Base-by-base conservation (phyloP, 1,284 basidiomycete species). In the Prillingera fragicola region DNA sequence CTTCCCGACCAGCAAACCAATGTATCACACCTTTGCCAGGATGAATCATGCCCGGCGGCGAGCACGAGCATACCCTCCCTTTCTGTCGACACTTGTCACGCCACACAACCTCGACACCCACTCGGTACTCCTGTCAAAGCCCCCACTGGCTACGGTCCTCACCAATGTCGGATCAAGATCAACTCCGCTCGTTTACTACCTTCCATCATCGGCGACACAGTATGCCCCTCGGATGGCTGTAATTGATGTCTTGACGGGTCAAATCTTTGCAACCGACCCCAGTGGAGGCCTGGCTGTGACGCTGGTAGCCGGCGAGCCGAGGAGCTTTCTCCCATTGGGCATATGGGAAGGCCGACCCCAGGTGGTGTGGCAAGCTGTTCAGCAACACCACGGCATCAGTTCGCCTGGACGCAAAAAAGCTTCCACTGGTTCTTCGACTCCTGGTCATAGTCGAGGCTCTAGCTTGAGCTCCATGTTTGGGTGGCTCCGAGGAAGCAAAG, bases 31-130 rank as follows among this genome's bases (percentile, higher is more conserved):
- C 55, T 74, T 82, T 44, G 74, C 67, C 36, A 66, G 74, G 3
- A 71, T 86, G 31, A 87, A 84, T 57, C 72, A 69, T 8, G 81
- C 78, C 5, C 75, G 85, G 28, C 80, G 80, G 53, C 71, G 72
- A 2, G 82, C 81, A 74, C 49, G 59, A 57, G 38, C 76, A 69
- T 60, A 65, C 47, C 57, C 68, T 26, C 67, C 71, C 31, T 86
- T 80, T 66, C 69, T 80, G 52, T 75, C 74, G 14, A 80, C 78
- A 15, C 57, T 83, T 74, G 72, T 78, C 43, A 72, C 48, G 57
- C 72, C 62, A 36, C 69, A 54, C 62, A 73, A 55, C 45, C 68
- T 33, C 21, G 57, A 60, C 41, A 50, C 59, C 17, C 72, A 76
- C 45, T 74, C 78, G 1, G 69, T 85, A 32, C 79, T 75, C 0